Base-by-base conservation (phyloP, 441 rosid species). In the Corymbia calophylla region DNA sequence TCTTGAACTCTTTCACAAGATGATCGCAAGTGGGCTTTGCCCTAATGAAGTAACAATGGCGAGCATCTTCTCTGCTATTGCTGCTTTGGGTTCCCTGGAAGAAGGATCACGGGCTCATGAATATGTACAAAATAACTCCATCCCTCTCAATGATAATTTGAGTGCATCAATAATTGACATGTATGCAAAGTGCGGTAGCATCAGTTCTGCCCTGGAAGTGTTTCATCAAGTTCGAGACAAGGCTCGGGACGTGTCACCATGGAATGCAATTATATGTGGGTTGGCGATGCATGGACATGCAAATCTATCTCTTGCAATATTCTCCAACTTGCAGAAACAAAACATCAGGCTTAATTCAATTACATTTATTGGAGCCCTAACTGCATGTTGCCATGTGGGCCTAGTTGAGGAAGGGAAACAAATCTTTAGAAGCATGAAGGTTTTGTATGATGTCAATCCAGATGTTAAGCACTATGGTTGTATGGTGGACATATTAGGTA, bases 151-250 rank as follows among this genome's bases (percentile, higher is more conserved):
- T 53, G 96, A 94, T 91, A 97, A 94, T 91, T 92, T 96, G 88
- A 93, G 95, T 70, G 97, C 99, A 88, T 94, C 99, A 73, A 91
- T 97, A 55, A 95, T 97, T 29, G 97, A 97, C 92, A 97, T 97
- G 99, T 97, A 97, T 55, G 96, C 97, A 56, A 97, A 97, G 95
- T 96, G 98, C 29, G 96, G 99, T 53, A 96, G 97, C 93, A 94
- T 96, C 80, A 90, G 91, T 84, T 88, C 93, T 86, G 98, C 97
- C 68, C 89, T 96, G 80, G 92, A 93, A 87, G 90, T 95, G 53
- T 97, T 97, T 91, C 88, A 89, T 90, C 91, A 90, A 88, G 92
- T 96, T 87, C 92, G 82, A 82, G 96, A 94, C 55, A 87, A 89
- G 82, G 90, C 88, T 56, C 86, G 90, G 23, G 92, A 94, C 29